Conservation (phyloP, 2,329 filamentous ascomycete genomes). For the Colletotrichum tropicicola region DNA sequence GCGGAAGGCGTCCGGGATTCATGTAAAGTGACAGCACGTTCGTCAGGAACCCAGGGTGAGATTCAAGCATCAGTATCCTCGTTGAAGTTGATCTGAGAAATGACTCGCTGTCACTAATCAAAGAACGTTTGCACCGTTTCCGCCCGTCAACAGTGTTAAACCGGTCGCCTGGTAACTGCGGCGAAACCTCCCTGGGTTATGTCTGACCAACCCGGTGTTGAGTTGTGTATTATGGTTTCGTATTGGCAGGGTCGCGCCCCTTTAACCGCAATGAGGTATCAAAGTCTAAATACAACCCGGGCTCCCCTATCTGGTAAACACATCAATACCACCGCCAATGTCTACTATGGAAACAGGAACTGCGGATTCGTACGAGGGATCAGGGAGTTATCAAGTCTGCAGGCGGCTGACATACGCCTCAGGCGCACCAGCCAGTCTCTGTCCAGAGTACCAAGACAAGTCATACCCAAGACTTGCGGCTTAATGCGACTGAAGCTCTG, state of each 20-base stretch:
- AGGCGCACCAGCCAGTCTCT: not conserved
- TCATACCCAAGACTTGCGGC: not conserved
- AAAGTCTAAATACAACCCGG: not conserved
- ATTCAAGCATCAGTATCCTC: not conserved
- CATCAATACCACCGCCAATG: not conserved
- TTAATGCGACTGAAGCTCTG: conserved; percentile 1
- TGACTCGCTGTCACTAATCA: not conserved
- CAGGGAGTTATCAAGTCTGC: not conserved
- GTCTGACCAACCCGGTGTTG: not conserved
- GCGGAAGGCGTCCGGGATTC: not conserved
- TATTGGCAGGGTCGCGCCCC: not conserved
- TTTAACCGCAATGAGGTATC: not conserved
- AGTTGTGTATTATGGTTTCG: conserved; percentile 3
- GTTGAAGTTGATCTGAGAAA: not conserved
- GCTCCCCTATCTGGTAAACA: not conserved
- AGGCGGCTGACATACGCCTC: not conserved
- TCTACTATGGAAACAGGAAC: not conserved
- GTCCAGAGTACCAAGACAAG: not conserved
- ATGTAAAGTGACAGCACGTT: not conserved
- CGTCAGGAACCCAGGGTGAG: not conserved
- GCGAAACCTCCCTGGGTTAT: not conserved
- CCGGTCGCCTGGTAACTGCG: not conserved
- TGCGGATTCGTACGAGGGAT: not conserved
- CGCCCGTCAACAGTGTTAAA: not conserved
- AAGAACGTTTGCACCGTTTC: not conserved